Base-by-base conservation (phyloP, 2,329 filamentous ascomycete species). In the Helicocarpus griseus region DNA sequence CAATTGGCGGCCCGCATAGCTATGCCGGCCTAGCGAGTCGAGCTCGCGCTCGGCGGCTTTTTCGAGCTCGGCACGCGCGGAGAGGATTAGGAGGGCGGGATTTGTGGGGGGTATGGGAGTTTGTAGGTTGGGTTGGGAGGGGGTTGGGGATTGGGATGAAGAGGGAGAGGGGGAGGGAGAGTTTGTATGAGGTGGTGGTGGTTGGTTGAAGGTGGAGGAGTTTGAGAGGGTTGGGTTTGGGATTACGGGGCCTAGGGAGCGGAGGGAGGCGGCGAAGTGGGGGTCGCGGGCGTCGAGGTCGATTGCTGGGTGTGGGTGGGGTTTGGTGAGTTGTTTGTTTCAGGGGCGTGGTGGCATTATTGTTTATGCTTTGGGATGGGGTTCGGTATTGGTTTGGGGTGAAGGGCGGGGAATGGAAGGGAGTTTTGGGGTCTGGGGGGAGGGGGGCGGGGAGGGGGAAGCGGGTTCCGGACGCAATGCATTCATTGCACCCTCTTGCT, bases 191-290 rank as follows among this genome's bases (percentile, higher is more conserved):
- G 36, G 5, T 36, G 38, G n/a, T 55, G 60, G 47, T 26, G 45
- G 17, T 26, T 45, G 52, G 26, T 61, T 59, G 58, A 77, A 79
- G 22, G 73, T 73, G 41, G 79, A 81, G 38, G 76, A 74, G 31
- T 73, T 69, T 9, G 78, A 81, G 55, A 75, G 70, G 24, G 78
- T 79, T 2, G 78, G 78, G 53, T 75, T 76, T 28, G 78, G 78
- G 50, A 74, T 75, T 6, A 82, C 80, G 50, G 78, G 75, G 52
- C 80, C 81, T 53, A 83, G 70, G 43, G 69, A 71, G 60, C 83
- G 86, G 56, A 97, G 87, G 57, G 89, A 94, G 64, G 81, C 84
- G 75, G 90, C 86, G 80, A 77, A 91, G 61, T 77, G 72, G 1
- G 80, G 79, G 61, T 83, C 80, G 53, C 74, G 76, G 51, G 73